Evolutionary conservation across 2,329 filamentous ascomycete genomes (phyloP).

Genomic region (Pochonia chlamydosporia): DNA sequence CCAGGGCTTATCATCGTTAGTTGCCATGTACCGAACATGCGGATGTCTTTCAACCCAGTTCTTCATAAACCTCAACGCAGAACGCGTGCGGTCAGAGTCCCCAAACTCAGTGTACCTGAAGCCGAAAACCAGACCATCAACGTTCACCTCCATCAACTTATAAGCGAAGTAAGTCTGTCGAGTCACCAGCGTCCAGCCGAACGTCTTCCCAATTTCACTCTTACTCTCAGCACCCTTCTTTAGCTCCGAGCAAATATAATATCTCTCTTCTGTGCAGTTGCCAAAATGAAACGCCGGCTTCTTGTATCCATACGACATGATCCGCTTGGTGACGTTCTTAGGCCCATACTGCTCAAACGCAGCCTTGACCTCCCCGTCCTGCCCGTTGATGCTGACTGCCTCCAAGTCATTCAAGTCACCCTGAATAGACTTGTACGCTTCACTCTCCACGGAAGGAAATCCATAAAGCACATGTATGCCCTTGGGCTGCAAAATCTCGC

Average conservation of each 20-base stretch:
- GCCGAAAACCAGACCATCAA: constrained; percentile 4
- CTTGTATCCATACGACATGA: constrained; percentile 6
- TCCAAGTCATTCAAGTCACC: constrained; percentile 5
- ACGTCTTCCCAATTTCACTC: not conserved
- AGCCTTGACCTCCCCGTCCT: not conserved
- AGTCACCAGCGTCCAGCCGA: not conserved
- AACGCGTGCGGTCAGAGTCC: not conserved
- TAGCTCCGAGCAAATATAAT: constrained; percentile 4
- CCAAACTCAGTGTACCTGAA: not conserved
- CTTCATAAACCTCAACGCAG: constrained; percentile 15
- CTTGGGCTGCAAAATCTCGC: constrained; percentile 1
- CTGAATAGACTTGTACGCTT: constrained; percentile 2
- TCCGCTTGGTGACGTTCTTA: not conserved
- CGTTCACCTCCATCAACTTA: not conserved
- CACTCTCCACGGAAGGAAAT: constrained; percentile 2
- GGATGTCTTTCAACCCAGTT: not conserved
- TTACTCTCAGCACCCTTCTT: not conserved
- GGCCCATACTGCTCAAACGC: not conserved
- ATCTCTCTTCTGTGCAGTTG: constrained; percentile 1
- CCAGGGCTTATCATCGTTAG: not conserved
- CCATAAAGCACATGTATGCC: constrained; percentile 9
- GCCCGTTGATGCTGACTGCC: constrained; percentile 5
- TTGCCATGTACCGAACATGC: not conserved
- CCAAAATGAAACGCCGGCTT: constrained; percentile 3
- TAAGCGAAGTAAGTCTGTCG: not conserved